Base-by-base conservation (phyloP, 208 protist genomes). In the Trypanosoma mega region DNA sequence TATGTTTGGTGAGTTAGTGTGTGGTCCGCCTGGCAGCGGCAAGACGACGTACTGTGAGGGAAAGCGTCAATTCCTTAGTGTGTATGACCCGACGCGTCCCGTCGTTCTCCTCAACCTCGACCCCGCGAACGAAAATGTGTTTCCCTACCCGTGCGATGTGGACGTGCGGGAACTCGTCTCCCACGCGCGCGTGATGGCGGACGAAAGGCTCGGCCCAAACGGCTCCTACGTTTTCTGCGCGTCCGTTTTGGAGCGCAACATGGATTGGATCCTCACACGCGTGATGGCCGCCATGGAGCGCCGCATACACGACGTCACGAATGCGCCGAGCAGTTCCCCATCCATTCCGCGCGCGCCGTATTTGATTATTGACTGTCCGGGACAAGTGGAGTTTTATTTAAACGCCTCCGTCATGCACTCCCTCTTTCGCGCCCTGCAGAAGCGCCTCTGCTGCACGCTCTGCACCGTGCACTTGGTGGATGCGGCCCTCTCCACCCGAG, bases 361-460 rank as follows among this genome's bases (percentile, higher is more conserved):
- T 63, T 54, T 99, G 8, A 66, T 99, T 29, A 94, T 99, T 44
- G 98, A 99, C 82, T 98, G 88, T 62, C 98, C 98, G 0, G 98
- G 98, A 6, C 98, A 99, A 78, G 97, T 99, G 12, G 98, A 99
- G 80, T 95, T 99, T 29, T 99, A 99, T 69, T 85, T 98, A 21
- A 90, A 98, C 72, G 83, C 98, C 56, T 70, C 80, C 14, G 56
- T 85, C 20, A 78, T 99, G 53, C 82, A 86, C 33, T 63, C 68
- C 3, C 85, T 99, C 55, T 76, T 96, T 27, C 52, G 63, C 23
- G 74, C 62, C 7, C 47, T 97, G 3, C 68, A 85, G 45, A 86
- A 94, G 62, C 64, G 48, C 2, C 60, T 88, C 37, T 63, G 74
- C 45, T 92, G 83, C 50, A 78, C 86, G 50, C 39, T 98, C 20